Conservation (phyloP, 176 grass and related monocot genomes). For the Cocos nucifera region DNA sequence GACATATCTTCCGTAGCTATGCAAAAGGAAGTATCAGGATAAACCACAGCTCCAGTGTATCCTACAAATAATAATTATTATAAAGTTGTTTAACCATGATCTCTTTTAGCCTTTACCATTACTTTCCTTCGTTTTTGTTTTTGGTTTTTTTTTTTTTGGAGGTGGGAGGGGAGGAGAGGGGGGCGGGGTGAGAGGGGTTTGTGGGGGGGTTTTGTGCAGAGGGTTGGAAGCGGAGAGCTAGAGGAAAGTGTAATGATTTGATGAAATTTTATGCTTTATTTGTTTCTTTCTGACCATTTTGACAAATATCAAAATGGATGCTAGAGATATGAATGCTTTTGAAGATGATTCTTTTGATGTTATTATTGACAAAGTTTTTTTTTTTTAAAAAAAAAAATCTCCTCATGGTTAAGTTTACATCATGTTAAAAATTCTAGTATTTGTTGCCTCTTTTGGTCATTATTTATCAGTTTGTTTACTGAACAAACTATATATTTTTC, state of each 20-base stretch:
- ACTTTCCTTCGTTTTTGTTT: no score
- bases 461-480: neutral
- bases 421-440: neutral
- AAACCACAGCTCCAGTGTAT: constrained; percentile 64
- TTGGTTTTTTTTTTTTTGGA: no score
- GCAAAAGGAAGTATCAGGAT: constrained; percentile 68
- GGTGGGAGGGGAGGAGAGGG: no score
- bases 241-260: neutral
- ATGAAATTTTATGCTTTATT: no score
- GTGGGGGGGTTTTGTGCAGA: no score
- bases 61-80: neutral
- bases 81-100: neutral
- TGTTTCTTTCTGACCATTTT: constrained; percentile 4
- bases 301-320: constrained; percentile 87
- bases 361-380: constrained; percentile 87
- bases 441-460: neutral
- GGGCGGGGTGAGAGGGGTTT: no score
- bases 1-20: constrained; percentile 94
- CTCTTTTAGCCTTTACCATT: neutral
- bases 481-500: neutral
- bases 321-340: constrained; percentile 64
- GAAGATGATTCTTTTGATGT: constrained; percentile 63
- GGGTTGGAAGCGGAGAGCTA: neutral
- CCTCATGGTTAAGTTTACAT: no score
- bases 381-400: neutral